Evolutionary conservation across 768 basidiomycete genomes (phyloP).

Genomic region (Rhizopogon rudus): DNA sequence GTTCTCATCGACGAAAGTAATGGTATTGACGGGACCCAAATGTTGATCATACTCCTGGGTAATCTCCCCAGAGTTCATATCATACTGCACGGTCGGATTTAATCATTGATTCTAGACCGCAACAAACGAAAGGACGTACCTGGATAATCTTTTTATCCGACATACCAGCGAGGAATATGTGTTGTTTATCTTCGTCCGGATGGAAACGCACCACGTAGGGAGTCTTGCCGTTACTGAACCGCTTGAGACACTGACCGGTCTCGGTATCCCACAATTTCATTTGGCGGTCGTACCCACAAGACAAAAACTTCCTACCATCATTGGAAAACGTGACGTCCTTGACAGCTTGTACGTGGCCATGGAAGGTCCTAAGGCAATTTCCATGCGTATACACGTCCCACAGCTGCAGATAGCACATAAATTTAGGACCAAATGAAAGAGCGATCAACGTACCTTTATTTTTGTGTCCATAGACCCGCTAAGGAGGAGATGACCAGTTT

Average conservation of each 20-base stretch:
- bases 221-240: conserved; percentile 97
- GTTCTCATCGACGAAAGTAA: conserved; percentile 98
- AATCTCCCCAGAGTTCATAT: conserved; percentile 92
- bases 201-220: conserved; percentile 95
- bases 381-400: conserved; percentile 99
- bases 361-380: conserved; percentile 94
- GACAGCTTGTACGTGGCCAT: conserved; percentile 94
- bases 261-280: conserved; percentile 99
- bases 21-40: conserved; percentile 96
- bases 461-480: conserved; percentile 98
- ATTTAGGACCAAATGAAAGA: not conserved
- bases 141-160: conserved; percentile 99
- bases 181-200: conserved; percentile 93
- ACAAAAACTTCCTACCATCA: conserved; percentile 84
- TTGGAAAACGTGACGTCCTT: conserved; percentile 97
- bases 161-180: conserved; percentile 98
- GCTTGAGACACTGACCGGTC: conserved; percentile 94
- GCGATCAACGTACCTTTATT: conserved; percentile 66
- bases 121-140: conserved; percentile 39
- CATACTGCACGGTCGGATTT: conserved; percentile 55
- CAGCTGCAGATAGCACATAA: conserved; percentile 48
- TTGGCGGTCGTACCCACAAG: conserved; percentile 92
- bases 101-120: not conserved
- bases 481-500: conserved; percentile 88
- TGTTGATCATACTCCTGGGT: conserved; percentile 99